Base-by-base conservation (phyloP, 768 basidiomycete genomes). In the Trichaptum fuscoviolaceum region DNA sequence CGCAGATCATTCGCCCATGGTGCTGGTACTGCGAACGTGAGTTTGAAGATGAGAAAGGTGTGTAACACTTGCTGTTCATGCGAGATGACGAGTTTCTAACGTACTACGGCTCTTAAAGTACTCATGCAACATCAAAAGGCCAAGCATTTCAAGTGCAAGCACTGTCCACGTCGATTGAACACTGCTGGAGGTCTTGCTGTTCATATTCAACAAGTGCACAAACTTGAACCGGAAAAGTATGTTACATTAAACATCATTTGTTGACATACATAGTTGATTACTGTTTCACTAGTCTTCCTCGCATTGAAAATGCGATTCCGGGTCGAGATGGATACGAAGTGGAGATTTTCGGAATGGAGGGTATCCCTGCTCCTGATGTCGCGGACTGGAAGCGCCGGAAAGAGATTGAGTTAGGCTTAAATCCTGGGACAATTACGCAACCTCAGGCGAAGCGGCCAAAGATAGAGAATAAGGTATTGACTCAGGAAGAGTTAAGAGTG, bases 21-120 rank as follows among this genome's bases (percentile, higher is more conserved):
- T 98, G 96, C 80, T 98, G 96, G 96, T 99, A 99, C 77, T 99
- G 95, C 81, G 96, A 99, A 78, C 87, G 96, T 75, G 96, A 97
- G 78, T 99, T 99, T 72, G 96, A 99, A 78, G 97, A 99, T 85
- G 96, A 98, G 78, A 99, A 98, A 80, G 96, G 96, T 93, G 62
- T 23, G 82, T 78, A 62, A 52, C 71, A 61, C 58, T 64, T 35
- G 30, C 65, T 36, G 65, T 17, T 34, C 59, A 30, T 30, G 30
- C 30, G 26, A 24, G 23, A 64, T 23, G n/a, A 20, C 26, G 57
- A 63, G 27, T 26, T 27, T 6, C 42, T 62, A 26, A 30, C 35
- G 58, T 61, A 57, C 24, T 23, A 23, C 25, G 34, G 18, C 15
- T 25, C 61, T 42, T 66, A 8, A 72, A 95, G 97, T 99, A 70